Base-by-base conservation (phyloP, 148 eudicot genomes). In the Vaccinium myrtillus region DNA sequence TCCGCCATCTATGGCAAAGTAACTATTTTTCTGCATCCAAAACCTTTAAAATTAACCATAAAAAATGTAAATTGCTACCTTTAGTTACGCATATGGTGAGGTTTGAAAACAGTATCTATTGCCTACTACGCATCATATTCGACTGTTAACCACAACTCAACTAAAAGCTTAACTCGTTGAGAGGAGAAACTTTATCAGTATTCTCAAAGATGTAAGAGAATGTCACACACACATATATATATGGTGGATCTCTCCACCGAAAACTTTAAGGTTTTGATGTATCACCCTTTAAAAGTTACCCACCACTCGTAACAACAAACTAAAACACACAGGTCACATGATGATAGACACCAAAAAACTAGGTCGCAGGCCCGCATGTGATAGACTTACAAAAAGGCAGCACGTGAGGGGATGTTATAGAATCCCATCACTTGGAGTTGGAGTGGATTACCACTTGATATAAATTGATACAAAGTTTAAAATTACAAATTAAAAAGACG, bases 1-100 rank as follows among this genome's bases (percentile, higher is more conserved):
- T 77, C 61, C 8, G 32, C 80, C 80, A 77, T 77, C 15, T 77
- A 77, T 23, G 39, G 39, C 21, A 51, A 77, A 51, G 59, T 76
- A 76, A 49, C 16, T 4, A 76, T 21, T 48, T 76, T 12, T 48
- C 80, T 77, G 79, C 23, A n/a, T 23, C 78, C 56, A 51, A 51
- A 77, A n/a, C 39, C 80, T 27, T 23, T 77, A 54, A 77, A 77
- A 23, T 77, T 49, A 16, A 15, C 51, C 30, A 74, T 74, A 6
- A 25, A 74, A 74, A 36, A 18, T 30, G 50, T 6, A 58, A 19
- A 61, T 21, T 61, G 3, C 9, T 21, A 61, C 67, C 21, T 61
- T 21, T 61, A 19, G 25, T 21, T 8, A 61, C 11, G 67, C 67
- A 61, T 19, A 21, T 7, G 67, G 67, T 61, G 67, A 61, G 67